A percentile compares a stretch with the other conserved stretches of the same genome.
These are phyloP conservation scores for Solanum tarijense DNA, from an alignment of 257 asterid genomes.

Conservation along the genomic window DNA sequence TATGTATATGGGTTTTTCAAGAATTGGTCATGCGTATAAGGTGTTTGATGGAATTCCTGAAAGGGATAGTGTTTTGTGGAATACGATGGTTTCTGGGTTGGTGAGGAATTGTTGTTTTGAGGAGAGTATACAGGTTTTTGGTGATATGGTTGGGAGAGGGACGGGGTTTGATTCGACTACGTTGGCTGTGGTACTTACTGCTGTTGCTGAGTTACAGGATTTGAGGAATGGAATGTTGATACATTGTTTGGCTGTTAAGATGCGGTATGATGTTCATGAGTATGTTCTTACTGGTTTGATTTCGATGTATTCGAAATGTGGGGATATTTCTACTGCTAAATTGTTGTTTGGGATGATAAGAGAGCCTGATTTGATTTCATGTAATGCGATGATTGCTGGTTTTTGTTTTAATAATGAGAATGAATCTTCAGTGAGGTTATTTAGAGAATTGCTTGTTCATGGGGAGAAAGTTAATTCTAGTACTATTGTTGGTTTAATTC, in stretches of 20 bases:
- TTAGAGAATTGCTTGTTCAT: slow-evolving; percentile 40
- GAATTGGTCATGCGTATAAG: slow-evolving; percentile 37
- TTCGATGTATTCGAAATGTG: slow-evolving; percentile 67
- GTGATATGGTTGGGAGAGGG: slow-evolving; percentile 38
- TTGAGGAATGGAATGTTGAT: slow-evolving; percentile 60
- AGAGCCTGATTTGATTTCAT: slow-evolving; percentile 65
- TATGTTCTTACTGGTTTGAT: slow-evolving; percentile 74
- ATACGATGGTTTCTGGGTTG: slow-evolving; percentile 70
- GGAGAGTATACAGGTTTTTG: slow-evolving; percentile 26
- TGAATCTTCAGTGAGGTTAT: slow-evolving; percentile 39
- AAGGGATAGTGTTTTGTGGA: slow-evolving; percentile 82
- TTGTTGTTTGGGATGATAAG: slow-evolving; percentile 42
- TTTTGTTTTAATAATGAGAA: slow-evolving; percentile 39
- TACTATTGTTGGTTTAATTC: slow-evolving; percentile 68
- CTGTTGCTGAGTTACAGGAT: slow-evolving; percentile 65
- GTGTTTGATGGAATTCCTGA: slow-evolving; percentile 64
- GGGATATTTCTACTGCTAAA: slow-evolving; percentile 46
- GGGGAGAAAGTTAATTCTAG: slow-evolving; percentile 49
- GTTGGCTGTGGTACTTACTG: slow-evolving; percentile 58
- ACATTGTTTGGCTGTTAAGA: slow-evolving; percentile 61
- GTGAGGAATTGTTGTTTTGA: slow-evolving; percentile 48
- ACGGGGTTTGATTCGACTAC: slow-evolving; percentile 51
- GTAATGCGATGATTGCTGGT: slow-evolving; percentile 73
- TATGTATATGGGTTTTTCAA: slow-evolving; percentile 33
- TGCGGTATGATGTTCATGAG: slow-evolving; percentile 47